Evolutionary conservation across 352 stramenopile genomes (phyloP).

Genomic region (Globisporangium uncinulatum): DNA sequence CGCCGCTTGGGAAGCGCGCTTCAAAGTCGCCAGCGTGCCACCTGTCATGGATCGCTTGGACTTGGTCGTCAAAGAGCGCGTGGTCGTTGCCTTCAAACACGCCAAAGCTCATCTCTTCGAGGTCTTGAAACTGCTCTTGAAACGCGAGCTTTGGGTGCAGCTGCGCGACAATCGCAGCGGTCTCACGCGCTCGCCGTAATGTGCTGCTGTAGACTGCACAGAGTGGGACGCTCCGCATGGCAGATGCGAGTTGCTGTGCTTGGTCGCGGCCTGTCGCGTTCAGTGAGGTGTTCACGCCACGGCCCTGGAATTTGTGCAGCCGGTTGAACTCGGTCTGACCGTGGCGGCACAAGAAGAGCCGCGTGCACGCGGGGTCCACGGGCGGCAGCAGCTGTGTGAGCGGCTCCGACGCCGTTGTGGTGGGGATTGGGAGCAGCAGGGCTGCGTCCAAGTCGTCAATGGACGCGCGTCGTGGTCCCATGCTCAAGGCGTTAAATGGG

Average conservation of each 20-base stretch:
- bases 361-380: constrained; percentile 38
- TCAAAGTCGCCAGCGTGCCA: constrained; percentile 54
- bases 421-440: not conserved
- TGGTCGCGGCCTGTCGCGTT: constrained; percentile 57
- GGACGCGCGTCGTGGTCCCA: constrained; percentile 14
- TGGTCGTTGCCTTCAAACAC: constrained; percentile 61
- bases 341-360: constrained; percentile 74
- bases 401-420: not conserved
- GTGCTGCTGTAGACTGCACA: constrained; percentile 63
- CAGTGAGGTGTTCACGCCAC: constrained; percentile 68
- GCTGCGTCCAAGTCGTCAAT: constrained; percentile 2
- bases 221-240: constrained; percentile 66
- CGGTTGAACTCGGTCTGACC: constrained; percentile 78
- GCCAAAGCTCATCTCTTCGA: constrained; percentile 86
- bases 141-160: constrained; percentile 49
- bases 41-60: constrained; percentile 53
- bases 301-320: constrained; percentile 68
- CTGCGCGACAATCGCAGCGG: constrained; percentile 18
- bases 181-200: constrained; percentile 11
- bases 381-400: constrained; percentile 53
- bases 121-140: constrained; percentile 50
- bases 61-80: constrained; percentile 38
- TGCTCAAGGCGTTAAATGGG: not conserved
- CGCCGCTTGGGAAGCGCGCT: constrained; percentile 50
- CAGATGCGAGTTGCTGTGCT: constrained; percentile 46